phyloP scores from a whole-genome alignment of 1,284 basidiomycete species.

The Austropuccinia psidii region DNA sequence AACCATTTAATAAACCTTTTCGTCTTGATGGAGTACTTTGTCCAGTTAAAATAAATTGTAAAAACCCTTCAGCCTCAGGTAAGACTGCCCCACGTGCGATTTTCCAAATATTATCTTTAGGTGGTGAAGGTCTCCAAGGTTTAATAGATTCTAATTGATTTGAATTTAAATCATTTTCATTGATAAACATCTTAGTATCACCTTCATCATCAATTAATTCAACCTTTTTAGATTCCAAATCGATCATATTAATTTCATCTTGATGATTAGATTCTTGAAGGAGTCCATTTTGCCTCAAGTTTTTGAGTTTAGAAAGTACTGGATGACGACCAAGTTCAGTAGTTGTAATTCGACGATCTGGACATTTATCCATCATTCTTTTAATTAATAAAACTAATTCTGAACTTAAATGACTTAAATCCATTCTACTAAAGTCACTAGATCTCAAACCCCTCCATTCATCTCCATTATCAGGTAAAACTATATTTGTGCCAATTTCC shows the following conservation, averaged over 20 bases:
- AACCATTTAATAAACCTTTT: no score
- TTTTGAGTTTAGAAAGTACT: constrained; percentile 6
- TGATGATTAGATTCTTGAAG: background rate
- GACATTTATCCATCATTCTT: constrained; percentile 40
- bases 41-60: constrained; percentile 34
- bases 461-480: constrained; percentile 91
- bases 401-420: constrained; percentile 61
- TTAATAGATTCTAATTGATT: background rate
- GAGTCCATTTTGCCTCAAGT: background rate
- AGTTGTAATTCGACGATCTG: constrained; percentile 38
- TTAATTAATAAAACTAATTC: constrained; percentile 58
- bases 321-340: constrained; percentile 17
- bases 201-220: background rate
- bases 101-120: background rate
- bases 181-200: constrained; percentile 6
- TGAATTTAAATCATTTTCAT: background rate
- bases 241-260: background rate
- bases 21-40: constrained; percentile 11
- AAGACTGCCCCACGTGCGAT: constrained; percentile 26
- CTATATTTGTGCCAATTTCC: constrained; percentile 89
- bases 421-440: constrained; percentile 85
- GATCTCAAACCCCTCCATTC: constrained; percentile 87
- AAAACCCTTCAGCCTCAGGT: constrained; percentile 32
- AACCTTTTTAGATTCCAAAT: background rate
- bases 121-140: background rate